Conservation (phyloP, 2,329 filamentous ascomycete species). For the Emmonsia crescens region DNA sequence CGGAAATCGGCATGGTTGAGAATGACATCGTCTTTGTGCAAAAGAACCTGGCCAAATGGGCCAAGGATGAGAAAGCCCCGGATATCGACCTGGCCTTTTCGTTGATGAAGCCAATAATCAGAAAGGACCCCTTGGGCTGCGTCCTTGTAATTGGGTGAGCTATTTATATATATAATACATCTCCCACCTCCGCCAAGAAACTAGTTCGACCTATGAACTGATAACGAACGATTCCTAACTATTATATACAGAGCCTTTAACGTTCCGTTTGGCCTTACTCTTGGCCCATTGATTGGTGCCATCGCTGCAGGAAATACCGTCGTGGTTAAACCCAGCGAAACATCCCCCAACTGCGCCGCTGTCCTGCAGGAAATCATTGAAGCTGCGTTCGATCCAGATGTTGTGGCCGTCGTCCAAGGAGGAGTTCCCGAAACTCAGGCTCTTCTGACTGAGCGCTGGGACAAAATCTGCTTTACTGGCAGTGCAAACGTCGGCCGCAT, state of each 20-base stretch:
- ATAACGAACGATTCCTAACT: not conserved
- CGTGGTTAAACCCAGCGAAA: slow-evolving; percentile 83
- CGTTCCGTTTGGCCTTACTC: slow-evolving; percentile 72
- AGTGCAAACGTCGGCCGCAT: slow-evolving; percentile 69
- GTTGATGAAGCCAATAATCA: slow-evolving; percentile 61
- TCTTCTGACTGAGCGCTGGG: slow-evolving; percentile 81
- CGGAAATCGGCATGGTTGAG: slow-evolving; percentile 67
- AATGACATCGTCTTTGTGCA: slow-evolving; percentile 71
- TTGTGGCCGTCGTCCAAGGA: slow-evolving; percentile 72
- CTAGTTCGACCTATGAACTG: not conserved
- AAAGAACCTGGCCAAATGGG: slow-evolving; percentile 69
- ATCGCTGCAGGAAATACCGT: slow-evolving; percentile 88
- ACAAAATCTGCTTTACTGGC: slow-evolving; percentile 97
- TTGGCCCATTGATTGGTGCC: slow-evolving; percentile 74
- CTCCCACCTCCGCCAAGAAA: not conserved
- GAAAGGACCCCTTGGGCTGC: slow-evolving; percentile 77
- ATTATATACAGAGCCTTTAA: slow-evolving; percentile 60
- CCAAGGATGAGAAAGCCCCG: slow-evolving; percentile 64
- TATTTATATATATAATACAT: not conserved
- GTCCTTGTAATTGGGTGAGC: slow-evolving; percentile 69
- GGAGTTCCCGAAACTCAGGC: slow-evolving; percentile 67
- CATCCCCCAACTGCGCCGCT: slow-evolving; percentile 62
- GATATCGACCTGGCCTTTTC: slow-evolving; percentile 60
- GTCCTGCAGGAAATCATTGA: slow-evolving; percentile 70
- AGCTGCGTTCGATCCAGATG: slow-evolving; percentile 62